Conservation (phyloP, 176 grass and related monocot species). For the Phyllostachys edulis region DNA sequence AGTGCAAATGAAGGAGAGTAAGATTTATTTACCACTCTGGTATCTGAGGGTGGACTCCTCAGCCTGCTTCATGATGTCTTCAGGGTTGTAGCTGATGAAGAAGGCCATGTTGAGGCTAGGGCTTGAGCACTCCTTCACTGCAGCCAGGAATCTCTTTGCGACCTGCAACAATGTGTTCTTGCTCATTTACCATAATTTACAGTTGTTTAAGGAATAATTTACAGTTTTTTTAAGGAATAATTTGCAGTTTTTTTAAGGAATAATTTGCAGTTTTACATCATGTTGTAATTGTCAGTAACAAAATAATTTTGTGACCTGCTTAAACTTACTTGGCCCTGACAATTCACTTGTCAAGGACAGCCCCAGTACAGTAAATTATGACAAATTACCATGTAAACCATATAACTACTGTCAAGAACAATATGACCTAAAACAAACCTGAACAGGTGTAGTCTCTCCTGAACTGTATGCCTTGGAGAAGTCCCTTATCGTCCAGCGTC, state of each 20-base stretch:
- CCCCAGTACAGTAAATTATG: background rate
- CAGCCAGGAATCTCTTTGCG: constrained; percentile 65
- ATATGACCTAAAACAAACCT: constrained; percentile 33
- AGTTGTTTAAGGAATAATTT: background rate
- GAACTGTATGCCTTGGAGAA: constrained; percentile 66
- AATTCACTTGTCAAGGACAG: background rate
- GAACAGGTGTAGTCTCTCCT: constrained; percentile 71
- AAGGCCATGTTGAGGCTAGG: constrained; percentile 67
- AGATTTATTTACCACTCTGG: constrained; percentile 47
- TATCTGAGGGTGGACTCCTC: constrained; percentile 68
- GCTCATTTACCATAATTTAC: background rate
- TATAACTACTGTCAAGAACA: background rate
- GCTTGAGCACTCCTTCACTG: constrained; percentile 48
- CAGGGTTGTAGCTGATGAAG: constrained; percentile 73
- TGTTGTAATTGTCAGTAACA: background rate
- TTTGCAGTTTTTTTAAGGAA: background rate
- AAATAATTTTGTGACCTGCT: background rate
- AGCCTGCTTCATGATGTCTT: constrained; percentile 68
- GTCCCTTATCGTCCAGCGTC: constrained; percentile 73
- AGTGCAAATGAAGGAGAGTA: background rate
- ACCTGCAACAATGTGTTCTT: constrained; percentile 43
- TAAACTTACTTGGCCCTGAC: background rate
- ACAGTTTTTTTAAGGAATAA: background rate
- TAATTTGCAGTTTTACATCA: background rate
- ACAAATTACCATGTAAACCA: constrained; percentile 12